phyloP scores from a whole-genome alignment of 2,329 filamentous ascomycete genomes.

The Cercospora sojina region DNA sequence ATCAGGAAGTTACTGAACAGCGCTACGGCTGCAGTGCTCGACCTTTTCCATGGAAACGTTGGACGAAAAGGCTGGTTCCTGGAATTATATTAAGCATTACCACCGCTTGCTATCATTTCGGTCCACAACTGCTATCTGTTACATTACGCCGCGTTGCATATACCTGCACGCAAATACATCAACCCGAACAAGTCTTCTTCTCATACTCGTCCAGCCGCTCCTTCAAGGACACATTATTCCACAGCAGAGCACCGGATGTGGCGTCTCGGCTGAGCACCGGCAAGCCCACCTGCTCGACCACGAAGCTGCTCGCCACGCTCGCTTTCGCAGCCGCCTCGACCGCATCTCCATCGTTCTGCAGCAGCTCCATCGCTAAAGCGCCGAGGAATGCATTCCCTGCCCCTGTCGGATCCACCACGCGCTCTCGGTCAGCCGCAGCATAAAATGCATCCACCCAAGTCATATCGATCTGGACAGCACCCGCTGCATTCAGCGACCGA shows the following conservation, averaged over 20 bases:
- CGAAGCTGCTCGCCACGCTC: constrained; percentile 34
- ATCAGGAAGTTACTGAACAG: background rate
- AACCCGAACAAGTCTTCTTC: background rate
- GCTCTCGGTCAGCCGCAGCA: constrained; percentile 15
- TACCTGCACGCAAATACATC: background rate
- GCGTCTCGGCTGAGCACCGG: constrained; percentile 28
- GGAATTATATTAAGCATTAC: background rate
- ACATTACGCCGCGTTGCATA: background rate
- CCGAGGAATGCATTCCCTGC: constrained; percentile 36
- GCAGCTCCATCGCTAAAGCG: constrained; percentile 30
- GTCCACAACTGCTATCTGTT: background rate
- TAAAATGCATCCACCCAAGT: constrained; percentile 31
- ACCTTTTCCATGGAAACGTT: background rate
- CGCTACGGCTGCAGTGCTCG: background rate
- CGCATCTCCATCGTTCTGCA: constrained; percentile 25
- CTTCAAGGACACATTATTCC: constrained; percentile 48
- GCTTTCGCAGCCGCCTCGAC: constrained; percentile 30
- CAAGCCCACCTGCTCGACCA: constrained; percentile 31
- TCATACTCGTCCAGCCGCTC: constrained; percentile 41
- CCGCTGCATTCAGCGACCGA: background rate
- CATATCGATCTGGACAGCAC: constrained; percentile 9
- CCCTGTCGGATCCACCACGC: constrained; percentile 34
- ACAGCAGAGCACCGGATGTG: constrained; percentile 41
- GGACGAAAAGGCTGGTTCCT: background rate
- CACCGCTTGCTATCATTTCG: background rate